phyloP scores from a whole-genome alignment of 257 asterid genomes.

The Solanum sitiens region DNA sequence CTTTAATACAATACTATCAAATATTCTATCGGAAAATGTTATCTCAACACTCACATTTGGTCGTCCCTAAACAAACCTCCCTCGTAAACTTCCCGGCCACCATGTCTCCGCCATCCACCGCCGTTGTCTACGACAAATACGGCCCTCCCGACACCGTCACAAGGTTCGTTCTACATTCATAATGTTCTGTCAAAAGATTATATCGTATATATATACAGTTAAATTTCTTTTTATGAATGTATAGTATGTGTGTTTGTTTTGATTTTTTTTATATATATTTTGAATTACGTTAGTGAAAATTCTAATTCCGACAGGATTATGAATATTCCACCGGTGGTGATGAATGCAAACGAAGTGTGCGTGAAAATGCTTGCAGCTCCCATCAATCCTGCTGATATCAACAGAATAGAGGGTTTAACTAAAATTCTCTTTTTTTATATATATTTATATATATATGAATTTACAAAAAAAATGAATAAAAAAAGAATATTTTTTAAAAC shows the following conservation, averaged over 20 bases:
- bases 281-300: too few species aligned
- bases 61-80: neutral
- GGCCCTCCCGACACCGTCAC: constrained; percentile 77
- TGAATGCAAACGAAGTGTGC: constrained; percentile 62
- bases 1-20: neutral
- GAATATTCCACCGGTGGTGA: constrained; percentile 58
- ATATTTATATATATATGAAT: too few species aligned
- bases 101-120: constrained; percentile 79
- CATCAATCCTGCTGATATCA: constrained; percentile 88
- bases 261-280: too few species aligned
- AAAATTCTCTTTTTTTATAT: too few species aligned
- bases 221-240: too few species aligned
- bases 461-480: too few species aligned
- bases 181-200: neutral
- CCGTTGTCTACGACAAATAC: constrained; percentile 70
- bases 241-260: too few species aligned
- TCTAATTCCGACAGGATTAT: constrained; percentile 25
- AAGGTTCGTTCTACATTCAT: neutral
- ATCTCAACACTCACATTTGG: neutral
- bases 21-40: neutral
- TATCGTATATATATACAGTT: too few species aligned
- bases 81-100: constrained; percentile 22
- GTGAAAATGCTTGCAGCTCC: constrained; percentile 96
- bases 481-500: too few species aligned
- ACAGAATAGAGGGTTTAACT: constrained; percentile 56